Percentiles rank a stretch among this genome's conserved stretches.
These are phyloP conservation scores for Senna siamea DNA, from an alignment of 306 rosid species.

Conservation along the genomic window DNA sequence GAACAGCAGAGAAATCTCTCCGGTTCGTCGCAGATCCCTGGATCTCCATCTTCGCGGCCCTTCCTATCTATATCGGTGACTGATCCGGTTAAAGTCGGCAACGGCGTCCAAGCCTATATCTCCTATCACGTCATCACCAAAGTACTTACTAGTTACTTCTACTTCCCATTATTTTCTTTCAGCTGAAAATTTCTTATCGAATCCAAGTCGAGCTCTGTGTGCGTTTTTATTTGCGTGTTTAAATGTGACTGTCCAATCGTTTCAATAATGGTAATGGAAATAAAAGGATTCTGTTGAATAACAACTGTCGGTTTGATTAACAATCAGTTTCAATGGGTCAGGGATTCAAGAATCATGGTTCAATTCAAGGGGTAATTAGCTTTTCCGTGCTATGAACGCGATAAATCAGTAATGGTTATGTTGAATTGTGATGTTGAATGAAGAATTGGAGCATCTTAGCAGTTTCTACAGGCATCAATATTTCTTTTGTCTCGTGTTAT, in stretches of 20 bases:
- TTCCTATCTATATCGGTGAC: constrained; percentile 76
- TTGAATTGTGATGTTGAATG: constrained; percentile 11
- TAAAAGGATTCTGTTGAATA: background rate
- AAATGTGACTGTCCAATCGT: background rate
- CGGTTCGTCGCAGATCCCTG: constrained; percentile 78
- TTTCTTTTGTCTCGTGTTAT: background rate
- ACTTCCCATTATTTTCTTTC: background rate
- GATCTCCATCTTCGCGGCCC: constrained; percentile 85
- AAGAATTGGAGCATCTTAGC: constrained; percentile 9
- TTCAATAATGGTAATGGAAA: background rate
- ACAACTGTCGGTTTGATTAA: constrained; percentile 5
- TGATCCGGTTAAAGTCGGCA: constrained; percentile 92
- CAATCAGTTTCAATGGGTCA: too few species aligned
- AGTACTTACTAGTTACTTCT: constrained; percentile 41
- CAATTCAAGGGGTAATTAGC: background rate
- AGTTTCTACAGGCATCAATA: background rate
- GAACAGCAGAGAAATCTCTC: constrained; percentile 73
- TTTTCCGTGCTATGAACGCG: background rate
- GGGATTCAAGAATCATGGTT: background rate
- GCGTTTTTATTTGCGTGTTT: constrained; percentile 14
- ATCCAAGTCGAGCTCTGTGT: constrained; percentile 6
- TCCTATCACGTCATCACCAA: constrained; percentile 89
- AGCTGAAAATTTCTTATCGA: background rate
- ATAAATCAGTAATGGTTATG: too few species aligned
- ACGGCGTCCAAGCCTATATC: constrained; percentile 91